These are phyloP conservation scores for Brassica juncea DNA, from an alignment of 345 rosid species.

Conservation along the genomic window DNA sequence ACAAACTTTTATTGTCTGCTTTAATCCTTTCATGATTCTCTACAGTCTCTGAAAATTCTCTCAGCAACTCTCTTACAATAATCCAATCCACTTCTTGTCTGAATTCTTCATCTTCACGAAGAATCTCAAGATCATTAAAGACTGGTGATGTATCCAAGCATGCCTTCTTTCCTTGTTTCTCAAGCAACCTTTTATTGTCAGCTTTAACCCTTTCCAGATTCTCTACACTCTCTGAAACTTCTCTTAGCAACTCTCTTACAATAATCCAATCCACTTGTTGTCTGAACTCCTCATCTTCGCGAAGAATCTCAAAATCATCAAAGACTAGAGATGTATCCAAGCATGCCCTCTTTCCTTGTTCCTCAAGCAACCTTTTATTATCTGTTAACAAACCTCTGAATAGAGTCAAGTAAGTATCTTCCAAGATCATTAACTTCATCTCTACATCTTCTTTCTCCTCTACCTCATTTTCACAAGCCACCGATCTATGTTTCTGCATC, in stretches of 20 bases:
- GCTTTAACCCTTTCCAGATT: conserved; percentile 33
- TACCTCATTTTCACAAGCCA: conserved; percentile 14
- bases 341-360: conserved; percentile 28
- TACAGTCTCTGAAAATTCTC: conserved; percentile 44
- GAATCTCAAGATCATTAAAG: conserved; percentile 19
- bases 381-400: conserved; percentile 37
- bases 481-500: conserved; percentile 32
- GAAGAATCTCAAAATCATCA: neutral
- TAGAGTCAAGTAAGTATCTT: conserved; percentile 46
- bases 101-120: conserved; percentile 27
- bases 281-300: conserved; percentile 27
- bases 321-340: conserved; percentile 1
- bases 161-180: conserved; percentile 29
- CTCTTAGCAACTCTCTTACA: conserved; percentile 39
- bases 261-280: conserved; percentile 46
- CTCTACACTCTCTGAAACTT: conserved; percentile 45
- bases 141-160: conserved; percentile 19
- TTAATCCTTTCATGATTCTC: conserved; percentile 34
- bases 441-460: conserved; percentile 50
- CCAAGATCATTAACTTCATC: conserved; percentile 39
- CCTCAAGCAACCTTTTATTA: conserved; percentile 21
- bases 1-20: conserved; percentile 23
- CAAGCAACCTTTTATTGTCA: conserved; percentile 22
- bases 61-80: conserved; percentile 41
- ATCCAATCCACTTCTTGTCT: conserved; percentile 43